Percentiles rank a stretch among this genome's conserved stretches.
Evolutionary conservation across 768 basidiomycete species (phyloP).

Genomic region (Rhizopogon salebrosus): DNA sequence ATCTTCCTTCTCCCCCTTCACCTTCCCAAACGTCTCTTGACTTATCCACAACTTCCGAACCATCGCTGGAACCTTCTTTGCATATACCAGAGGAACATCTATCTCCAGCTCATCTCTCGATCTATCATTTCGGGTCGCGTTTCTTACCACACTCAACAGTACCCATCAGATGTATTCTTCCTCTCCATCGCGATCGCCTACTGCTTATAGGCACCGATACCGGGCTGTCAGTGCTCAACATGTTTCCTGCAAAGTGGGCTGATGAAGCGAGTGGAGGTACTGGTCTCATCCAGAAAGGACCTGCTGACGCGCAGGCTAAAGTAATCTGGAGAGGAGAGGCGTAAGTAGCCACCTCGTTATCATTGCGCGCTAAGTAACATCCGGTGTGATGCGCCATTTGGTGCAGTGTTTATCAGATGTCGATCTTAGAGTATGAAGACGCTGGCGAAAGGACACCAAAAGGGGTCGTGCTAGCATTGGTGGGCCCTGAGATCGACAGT

Average conservation of each 20-base stretch:
- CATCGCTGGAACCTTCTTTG: constrained; percentile 20
- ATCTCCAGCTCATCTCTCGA: constrained; percentile 57
- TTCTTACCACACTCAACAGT: constrained; percentile 77
- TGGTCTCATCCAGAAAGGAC: constrained; percentile 45
- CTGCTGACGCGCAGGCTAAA: constrained; percentile 64
- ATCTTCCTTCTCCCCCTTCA: constrained; percentile 26
- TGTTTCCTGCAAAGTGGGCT: constrained; percentile 70
- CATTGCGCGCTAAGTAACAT: background rate
- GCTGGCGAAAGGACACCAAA: constrained; percentile 55
- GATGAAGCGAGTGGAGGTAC: constrained; percentile 39
- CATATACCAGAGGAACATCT: constrained; percentile 43
- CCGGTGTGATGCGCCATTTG: background rate
- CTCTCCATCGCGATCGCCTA: constrained; percentile 56
- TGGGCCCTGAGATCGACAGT: constrained; percentile 56
- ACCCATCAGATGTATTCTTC: constrained; percentile 72
- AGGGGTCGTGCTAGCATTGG: constrained; percentile 73
- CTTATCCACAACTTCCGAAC: constrained; percentile 1
- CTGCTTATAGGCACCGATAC: constrained; percentile 78
- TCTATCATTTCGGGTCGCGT: constrained; percentile 80
- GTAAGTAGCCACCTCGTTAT: constrained; percentile 32
- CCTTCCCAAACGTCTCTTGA: constrained; percentile 7
- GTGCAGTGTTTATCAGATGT: constrained; percentile 70
- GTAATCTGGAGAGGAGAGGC: constrained; percentile 76
- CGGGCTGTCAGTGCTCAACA: constrained; percentile 77
- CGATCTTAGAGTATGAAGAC: constrained; percentile 59